phyloP scores from a whole-genome alignment of 1,284 basidiomycete species.

The Apiotrichum veenhuisii region DNA sequence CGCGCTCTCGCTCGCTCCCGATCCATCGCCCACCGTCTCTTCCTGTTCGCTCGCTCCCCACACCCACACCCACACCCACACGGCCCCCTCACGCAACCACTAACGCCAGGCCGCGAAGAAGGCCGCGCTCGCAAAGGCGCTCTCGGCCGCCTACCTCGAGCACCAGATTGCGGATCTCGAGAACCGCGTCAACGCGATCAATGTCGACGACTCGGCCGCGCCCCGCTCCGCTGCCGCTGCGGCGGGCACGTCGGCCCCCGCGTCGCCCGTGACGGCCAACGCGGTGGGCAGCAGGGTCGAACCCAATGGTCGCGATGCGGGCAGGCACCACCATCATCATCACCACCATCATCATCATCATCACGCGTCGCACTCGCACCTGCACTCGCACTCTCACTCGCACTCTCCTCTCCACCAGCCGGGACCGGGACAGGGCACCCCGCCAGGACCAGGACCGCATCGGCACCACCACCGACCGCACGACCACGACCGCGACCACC shows the following conservation, averaged over 20 bases:
- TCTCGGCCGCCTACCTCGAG: constrained; percentile 47
- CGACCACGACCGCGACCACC: not conserved
- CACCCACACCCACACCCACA: not conserved
- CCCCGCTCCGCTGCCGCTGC: not conserved
- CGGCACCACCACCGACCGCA: not conserved
- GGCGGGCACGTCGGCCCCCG: not conserved
- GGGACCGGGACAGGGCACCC: not conserved
- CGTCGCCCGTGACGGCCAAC: not conserved
- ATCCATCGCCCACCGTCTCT: too few relatives aligned
- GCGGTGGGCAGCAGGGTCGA: not conserved
- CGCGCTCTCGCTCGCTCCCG: too few relatives aligned
- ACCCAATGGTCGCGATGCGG: not conserved
- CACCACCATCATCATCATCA: not conserved
- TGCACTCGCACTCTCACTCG: not conserved
- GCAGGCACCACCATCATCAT: not conserved
- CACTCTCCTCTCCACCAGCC: too few relatives aligned
- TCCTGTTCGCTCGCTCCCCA: not conserved
- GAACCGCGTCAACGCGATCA: constrained; percentile 29
- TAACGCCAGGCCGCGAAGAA: constrained; percentile 35
- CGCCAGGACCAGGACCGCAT: not conserved
- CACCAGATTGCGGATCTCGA: constrained; percentile 50
- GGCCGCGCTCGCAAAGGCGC: constrained; percentile 44
- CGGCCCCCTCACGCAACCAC: not conserved
- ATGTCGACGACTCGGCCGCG: constrained; percentile 3
- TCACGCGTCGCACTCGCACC: not conserved